Evolutionary conservation across 1,139 yeast genomes (phyloP).

Genomic region (Debaryomycetaceae sp.): DNA sequence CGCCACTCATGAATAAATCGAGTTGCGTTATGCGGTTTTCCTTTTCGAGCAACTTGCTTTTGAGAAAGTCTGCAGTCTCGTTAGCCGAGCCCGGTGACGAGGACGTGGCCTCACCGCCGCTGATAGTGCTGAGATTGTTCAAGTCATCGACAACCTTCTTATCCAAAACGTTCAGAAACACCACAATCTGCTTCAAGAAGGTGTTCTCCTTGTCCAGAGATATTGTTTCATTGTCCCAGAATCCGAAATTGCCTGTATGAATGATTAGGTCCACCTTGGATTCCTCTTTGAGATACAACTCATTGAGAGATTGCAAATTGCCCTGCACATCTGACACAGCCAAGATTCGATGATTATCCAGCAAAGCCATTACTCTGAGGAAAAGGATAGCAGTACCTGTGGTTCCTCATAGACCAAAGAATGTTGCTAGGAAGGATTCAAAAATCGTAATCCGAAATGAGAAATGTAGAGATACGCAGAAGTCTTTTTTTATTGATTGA

Average conservation of each 20-base stretch:
- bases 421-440: too few species aligned
- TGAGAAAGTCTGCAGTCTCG: background rate
- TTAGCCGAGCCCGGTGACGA: constrained; percentile 21
- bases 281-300: constrained; percentile 16
- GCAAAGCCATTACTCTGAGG: too few species aligned
- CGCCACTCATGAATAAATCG: constrained; percentile 47
- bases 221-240: constrained; percentile 61
- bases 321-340: constrained; percentile 35
- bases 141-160: constrained; percentile 41
- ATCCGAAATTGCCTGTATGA: constrained; percentile 80
- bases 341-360: constrained; percentile 15
- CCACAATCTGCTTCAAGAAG: constrained; percentile 61
- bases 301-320: constrained; percentile 19
- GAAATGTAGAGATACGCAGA: too few species aligned
- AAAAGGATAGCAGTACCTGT: too few species aligned
- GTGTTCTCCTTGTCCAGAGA: constrained; percentile 46
- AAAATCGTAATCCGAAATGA: too few species aligned
- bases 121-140: constrained; percentile 43
- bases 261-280: constrained; percentile 35
- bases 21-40: constrained; percentile 50
- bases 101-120: constrained; percentile 12
- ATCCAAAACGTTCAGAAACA: constrained; percentile 59
- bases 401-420: too few species aligned
- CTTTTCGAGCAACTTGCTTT: background rate
- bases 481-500: too few species aligned